These are phyloP conservation scores for Apiospora kogelbergensis DNA, from an alignment of 2,329 filamentous ascomycete genomes.

Conservation along the genomic window DNA sequence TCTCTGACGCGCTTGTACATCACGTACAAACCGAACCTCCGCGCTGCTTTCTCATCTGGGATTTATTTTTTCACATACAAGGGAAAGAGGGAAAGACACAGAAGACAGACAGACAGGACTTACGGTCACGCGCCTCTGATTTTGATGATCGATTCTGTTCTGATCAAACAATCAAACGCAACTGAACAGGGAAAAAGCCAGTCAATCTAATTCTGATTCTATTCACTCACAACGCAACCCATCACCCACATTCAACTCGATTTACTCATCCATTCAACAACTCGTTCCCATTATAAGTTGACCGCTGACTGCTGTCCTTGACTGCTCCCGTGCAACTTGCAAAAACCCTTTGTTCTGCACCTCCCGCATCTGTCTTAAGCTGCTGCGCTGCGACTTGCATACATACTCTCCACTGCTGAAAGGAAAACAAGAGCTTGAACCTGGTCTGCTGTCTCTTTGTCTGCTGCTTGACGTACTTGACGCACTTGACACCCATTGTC, in stretches of 20 bases:
- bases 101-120: constrained; percentile 1
- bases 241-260: neutral
- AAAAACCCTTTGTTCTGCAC: constrained; percentile 7
- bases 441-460: constrained; percentile 5
- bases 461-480: constrained; percentile 8
- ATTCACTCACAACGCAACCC: neutral
- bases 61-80: neutral
- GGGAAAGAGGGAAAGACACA: neutral
- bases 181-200: neutral
- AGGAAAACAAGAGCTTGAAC: constrained; percentile 1
- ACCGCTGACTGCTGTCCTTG: constrained; percentile 10
- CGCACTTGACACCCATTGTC: constrained; percentile 1
- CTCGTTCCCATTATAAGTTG: constrained; percentile 5
- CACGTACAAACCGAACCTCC: neutral
- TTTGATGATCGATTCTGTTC: neutral
- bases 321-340: constrained; percentile 9
- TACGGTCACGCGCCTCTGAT: neutral
- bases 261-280: neutral
- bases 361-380: constrained; percentile 6
- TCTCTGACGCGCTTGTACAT: neutral
- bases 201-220: constrained; percentile 8
- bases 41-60: neutral
- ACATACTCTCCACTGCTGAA: constrained; percentile 7
- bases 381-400: constrained; percentile 4
- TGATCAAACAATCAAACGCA: neutral